Conservation (phyloP, 371 early-diverging fungal species). For the Mucor mucedo region DNA sequence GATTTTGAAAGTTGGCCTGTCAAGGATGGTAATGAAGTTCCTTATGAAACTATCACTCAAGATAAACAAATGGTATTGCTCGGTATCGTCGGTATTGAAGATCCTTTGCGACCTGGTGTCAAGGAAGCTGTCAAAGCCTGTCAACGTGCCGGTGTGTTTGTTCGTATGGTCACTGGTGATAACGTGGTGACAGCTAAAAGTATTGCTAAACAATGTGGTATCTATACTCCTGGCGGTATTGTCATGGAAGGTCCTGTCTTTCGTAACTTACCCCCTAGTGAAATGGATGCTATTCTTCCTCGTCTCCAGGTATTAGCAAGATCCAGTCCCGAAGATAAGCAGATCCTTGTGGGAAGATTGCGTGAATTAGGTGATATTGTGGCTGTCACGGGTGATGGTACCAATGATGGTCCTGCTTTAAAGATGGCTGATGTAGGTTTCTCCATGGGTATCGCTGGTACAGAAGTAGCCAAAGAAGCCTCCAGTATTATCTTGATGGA, state of each 20-base stretch:
- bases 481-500: slow-evolving; percentile 76
- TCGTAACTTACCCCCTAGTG: slow-evolving; percentile 54
- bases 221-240: slow-evolving; percentile 62
- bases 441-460: slow-evolving; percentile 79
- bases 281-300: slow-evolving; percentile 66
- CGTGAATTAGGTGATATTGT: slow-evolving; percentile 69
- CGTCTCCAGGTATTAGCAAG: slow-evolving; percentile 73
- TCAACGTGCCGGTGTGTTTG: slow-evolving; percentile 74
- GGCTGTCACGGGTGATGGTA: slow-evolving; percentile 83
- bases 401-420: slow-evolving; percentile 74
- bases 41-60: slow-evolving; percentile 51
- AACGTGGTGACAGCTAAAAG: slow-evolving; percentile 70
- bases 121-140: slow-evolving; percentile 66
- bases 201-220: slow-evolving; percentile 72
- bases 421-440: slow-evolving; percentile 81
- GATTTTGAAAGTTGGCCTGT: slow-evolving; percentile 67
- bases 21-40: slow-evolving; percentile 51
- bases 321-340: slow-evolving; percentile 74
- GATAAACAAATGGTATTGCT: slow-evolving; percentile 53
- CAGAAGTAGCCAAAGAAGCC: slow-evolving; percentile 81
- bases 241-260: slow-evolving; percentile 74
- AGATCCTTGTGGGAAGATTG: slow-evolving; percentile 65
- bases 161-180: slow-evolving; percentile 87
- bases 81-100: slow-evolving; percentile 72
- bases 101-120: slow-evolving; percentile 73